Conservation (phyloP, 352 stramenopile species). For the Hyaloperonospora arabidopsidis region DNA sequence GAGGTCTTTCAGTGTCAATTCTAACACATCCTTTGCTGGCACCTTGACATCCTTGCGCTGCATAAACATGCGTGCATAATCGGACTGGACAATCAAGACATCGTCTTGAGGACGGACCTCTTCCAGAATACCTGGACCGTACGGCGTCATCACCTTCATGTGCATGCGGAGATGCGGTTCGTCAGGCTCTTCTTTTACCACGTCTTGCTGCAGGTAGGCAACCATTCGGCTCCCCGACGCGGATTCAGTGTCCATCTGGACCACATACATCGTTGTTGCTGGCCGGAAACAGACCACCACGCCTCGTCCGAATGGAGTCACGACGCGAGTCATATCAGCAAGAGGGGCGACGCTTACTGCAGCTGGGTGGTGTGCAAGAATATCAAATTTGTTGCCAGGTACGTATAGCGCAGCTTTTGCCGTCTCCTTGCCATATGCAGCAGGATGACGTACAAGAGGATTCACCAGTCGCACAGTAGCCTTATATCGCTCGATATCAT, state of each 20-base stretch:
- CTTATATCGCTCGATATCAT: conserved; percentile 53
- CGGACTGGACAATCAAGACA: conserved; percentile 56
- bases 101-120: conserved; percentile 61
- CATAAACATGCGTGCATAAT: conserved; percentile 71
- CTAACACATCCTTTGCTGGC: conserved; percentile 47
- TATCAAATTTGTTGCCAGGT: conserved; percentile 62
- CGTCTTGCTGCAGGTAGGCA: conserved; percentile 59
- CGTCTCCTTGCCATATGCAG: conserved; percentile 51
- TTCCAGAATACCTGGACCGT: conserved; percentile 53
- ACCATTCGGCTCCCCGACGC: conserved; percentile 52
- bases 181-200: conserved; percentile 60
- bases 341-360: conserved; percentile 56
- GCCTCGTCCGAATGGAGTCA: conserved; percentile 67
- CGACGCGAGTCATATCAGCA: conserved; percentile 64
- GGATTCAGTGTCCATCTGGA: conserved; percentile 58
- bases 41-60: conserved; percentile 70
- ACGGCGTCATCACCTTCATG: conserved; percentile 71
- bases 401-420: conserved; percentile 59
- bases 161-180: conserved; percentile 67
- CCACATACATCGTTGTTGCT: conserved; percentile 74
- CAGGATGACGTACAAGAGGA: conserved; percentile 43
- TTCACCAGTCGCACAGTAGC: conserved; percentile 51
- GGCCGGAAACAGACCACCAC: conserved; percentile 63
- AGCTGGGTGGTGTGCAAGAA: conserved; percentile 53
- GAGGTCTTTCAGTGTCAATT: conserved; percentile 78